A percentile compares a stretch with the other conserved stretches of the same genome.
phyloP scores from a whole-genome alignment of 2,329 filamentous ascomycete genomes.

The Dothistroma pini region DNA sequence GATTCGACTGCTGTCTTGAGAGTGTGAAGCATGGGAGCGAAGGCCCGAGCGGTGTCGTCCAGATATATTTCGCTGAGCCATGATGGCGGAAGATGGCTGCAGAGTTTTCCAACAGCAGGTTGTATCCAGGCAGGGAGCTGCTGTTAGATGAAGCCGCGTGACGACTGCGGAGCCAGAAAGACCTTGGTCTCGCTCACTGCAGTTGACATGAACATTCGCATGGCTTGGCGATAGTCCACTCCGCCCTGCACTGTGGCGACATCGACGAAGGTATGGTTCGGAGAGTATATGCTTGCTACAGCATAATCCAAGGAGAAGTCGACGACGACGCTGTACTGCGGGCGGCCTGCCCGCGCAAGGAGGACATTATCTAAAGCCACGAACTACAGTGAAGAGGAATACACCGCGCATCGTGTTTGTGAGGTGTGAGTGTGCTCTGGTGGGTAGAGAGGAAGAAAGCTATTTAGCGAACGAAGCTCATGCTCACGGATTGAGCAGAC shows the following conservation, averaged over 20 bases:
- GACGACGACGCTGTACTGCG: conserved; percentile 8
- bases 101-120: not conserved
- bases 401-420: not conserved
- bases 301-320: conserved; percentile 10
- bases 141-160: not conserved
- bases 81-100: conserved; percentile 5
- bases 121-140: conserved; percentile 1
- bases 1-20: conserved; percentile 5
- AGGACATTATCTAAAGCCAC: not conserved
- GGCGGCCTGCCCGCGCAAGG: conserved; percentile 3
- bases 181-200: not conserved
- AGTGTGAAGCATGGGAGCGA: conserved; percentile 5
- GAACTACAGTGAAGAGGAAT: not conserved
- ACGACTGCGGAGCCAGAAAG: not conserved
- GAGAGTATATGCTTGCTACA: conserved; percentile 8
- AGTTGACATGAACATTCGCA: conserved; percentile 5
- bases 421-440: not conserved
- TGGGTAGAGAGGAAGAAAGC: not conserved
- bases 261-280: conserved; percentile 8
- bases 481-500: not conserved
- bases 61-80: not conserved
- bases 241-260: conserved; percentile 7
- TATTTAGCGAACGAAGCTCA: not conserved
- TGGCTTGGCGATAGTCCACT: conserved; percentile 4
- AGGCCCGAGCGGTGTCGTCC: conserved; percentile 3